phyloP scores from a whole-genome alignment of 2,329 filamentous ascomycete species.

The Fusarium protoensiforme region DNA sequence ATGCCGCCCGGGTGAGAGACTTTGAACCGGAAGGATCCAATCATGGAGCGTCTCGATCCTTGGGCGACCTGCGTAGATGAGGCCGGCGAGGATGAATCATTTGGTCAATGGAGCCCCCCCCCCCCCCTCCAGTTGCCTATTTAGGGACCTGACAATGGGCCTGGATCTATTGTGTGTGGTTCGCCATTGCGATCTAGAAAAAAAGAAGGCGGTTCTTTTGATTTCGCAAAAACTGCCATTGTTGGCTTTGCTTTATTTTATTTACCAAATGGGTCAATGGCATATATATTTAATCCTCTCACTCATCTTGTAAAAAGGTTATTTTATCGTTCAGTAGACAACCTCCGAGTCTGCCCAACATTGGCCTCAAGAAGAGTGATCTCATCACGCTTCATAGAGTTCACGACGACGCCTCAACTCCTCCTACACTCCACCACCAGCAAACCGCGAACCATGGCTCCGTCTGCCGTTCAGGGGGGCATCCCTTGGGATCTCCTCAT shows the following conservation, averaged over 20 bases:
- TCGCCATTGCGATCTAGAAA: slow-evolving; percentile 19
- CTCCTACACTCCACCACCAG: neutral
- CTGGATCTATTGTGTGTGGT: slow-evolving; percentile 1
- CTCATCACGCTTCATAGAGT: neutral
- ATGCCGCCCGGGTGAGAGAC: neutral
- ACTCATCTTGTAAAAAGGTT: neutral
- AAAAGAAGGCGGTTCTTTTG: neutral
- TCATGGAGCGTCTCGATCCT: neutral
- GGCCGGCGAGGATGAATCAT: neutral
- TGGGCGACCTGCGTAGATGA: neutral
- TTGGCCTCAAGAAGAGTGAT: neutral
- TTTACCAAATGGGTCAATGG: neutral
- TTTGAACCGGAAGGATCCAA: neutral
- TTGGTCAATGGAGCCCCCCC: neutral
- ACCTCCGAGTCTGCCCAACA: neutral
- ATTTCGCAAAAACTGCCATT: neutral
- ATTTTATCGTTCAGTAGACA: neutral
- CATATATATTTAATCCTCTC: neutral
- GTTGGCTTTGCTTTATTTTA: neutral
- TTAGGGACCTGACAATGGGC: neutral
- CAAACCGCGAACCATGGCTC: slow-evolving; percentile 5
- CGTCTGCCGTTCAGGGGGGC: neutral
- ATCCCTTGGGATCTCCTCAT: slow-evolving; percentile 35
- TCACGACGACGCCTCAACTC: neutral
- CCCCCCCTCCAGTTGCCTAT: neutral